Evolutionary conservation across 164 flowering plant species (phyloP).

Genomic region (Tinospora cordifolia): DNA sequence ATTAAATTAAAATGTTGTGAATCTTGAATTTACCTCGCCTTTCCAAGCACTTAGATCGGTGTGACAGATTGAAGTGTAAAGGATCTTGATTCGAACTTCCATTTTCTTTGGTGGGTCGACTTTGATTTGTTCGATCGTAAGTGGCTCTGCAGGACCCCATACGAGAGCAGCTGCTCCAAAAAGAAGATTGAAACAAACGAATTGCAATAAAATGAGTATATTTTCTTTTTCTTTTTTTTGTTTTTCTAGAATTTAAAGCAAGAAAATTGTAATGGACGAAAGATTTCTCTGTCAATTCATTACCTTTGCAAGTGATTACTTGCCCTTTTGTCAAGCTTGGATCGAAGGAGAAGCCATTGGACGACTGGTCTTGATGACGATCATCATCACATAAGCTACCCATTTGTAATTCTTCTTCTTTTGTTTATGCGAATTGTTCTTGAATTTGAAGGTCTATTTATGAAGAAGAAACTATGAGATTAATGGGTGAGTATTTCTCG

Average conservation of each 20-base stretch:
- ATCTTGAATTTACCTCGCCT: conserved; percentile 46
- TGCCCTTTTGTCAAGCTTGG: conserved; percentile 30
- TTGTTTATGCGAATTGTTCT: background rate
- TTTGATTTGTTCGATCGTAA: conserved; percentile 45
- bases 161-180: conserved; percentile 46
- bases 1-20: background rate
- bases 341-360: conserved; percentile 7
- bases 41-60: conserved; percentile 63
- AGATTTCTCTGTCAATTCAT: background rate
- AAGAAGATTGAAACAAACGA: background rate
- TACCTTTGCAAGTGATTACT: conserved; percentile 50
- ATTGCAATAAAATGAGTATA: background rate
- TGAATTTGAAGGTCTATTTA: background rate
- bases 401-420: conserved; percentile 11
- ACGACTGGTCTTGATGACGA: background rate
- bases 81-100: conserved; percentile 59
- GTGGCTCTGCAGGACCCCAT: conserved; percentile 40
- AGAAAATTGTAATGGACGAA: background rate
- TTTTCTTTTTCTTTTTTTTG: too few relatives aligned
- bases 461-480: background rate
- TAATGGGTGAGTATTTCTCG: too few relatives aligned
- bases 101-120: conserved; percentile 59
- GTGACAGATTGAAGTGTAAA: conserved; percentile 67
- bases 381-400: conserved; percentile 4
- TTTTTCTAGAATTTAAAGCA: background rate